These are phyloP conservation scores for Rhizoclosmatium globosum DNA, from an alignment of 192 early-diverging fungal species.

Conservation along the genomic window DNA sequence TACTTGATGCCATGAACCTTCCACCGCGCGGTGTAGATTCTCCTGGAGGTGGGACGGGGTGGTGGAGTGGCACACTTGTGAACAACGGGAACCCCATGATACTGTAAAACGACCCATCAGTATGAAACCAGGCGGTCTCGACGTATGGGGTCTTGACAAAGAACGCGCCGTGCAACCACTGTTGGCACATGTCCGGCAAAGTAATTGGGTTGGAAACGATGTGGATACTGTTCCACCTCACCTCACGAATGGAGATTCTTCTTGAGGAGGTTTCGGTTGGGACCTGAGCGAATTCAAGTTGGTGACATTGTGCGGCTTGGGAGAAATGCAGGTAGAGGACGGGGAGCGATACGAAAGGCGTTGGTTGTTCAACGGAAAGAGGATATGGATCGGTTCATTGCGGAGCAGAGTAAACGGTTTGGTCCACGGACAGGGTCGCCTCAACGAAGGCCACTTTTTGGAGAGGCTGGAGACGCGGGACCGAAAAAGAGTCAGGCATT, in stretches of 20 bases:
- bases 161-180: not conserved
- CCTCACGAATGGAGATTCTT: not conserved
- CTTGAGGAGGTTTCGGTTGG: slow-evolving; percentile 26
- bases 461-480: not conserved
- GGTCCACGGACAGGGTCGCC: not conserved
- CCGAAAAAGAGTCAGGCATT: not conserved
- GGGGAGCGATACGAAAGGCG: not conserved
- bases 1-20: slow-evolving; percentile 8
- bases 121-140: not conserved
- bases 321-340: not conserved
- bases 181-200: not conserved
- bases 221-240: not conserved
- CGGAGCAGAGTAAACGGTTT: slow-evolving; percentile 8
- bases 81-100: not conserved
- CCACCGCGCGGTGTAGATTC: not conserved
- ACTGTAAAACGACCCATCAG: too few species aligned
- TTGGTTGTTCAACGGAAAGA: slow-evolving; percentile 1
- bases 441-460: not conserved
- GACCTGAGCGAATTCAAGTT: slow-evolving; percentile 25
- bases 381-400: not conserved
- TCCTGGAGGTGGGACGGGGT: not conserved
- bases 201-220: slow-evolving; percentile 23
- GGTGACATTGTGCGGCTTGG: slow-evolving; percentile 30
- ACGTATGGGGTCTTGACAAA: slow-evolving; percentile 6
- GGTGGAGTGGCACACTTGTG: not conserved